Evolutionary conservation across 2,329 filamentous ascomycete genomes (phyloP), one percentile per base, ranked within the genome.

Genomic region (Pseudohalonectria lignicola): DNA sequence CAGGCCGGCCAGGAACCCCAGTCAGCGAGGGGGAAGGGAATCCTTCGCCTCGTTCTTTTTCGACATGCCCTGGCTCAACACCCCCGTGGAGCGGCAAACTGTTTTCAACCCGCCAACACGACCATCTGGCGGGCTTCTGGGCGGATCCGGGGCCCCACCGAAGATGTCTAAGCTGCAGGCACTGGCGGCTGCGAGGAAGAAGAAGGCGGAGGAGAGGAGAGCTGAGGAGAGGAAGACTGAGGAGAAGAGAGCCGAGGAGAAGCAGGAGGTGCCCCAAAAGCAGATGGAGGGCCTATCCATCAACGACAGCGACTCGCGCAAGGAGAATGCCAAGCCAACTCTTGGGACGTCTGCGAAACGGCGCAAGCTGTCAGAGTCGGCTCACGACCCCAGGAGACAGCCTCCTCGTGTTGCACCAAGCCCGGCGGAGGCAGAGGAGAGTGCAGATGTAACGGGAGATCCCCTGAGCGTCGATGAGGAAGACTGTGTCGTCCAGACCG

Each of bases 131-230:
- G 82, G 86, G 2, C 66, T 98, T 0, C 60, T 94, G 3, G 93
- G 92, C 21, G 93, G 92, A 25, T 71, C 76, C 2, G 71, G 75
- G 34, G 62, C 62, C 11, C 52, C 64, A n/a, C 70, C 75, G 3
- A 92, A 88, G 52, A 71, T 84, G 59, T 94, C 90, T 5, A 98
- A 98, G 52, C 67, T 98, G 33, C 90, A 94, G 49, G 86, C 86
- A 34, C 66, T 98, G 31, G 88, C 90, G 37, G 86, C 86, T 25
- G 82, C 85, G 39, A 74, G 87, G 20, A 88, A 87, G 55, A 88
- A 85, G 60, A 94, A 87, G 57, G 79, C 78, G 12, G 79, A 78
- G 21, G 78, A 81, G 29, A 78, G 74, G 48, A n/a, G n/a, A n/a
- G n/a, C n/a, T n/a, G n/a, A n/a, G n/a, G n/a, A n/a, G n/a, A n/a